Percentiles rank a stretch among this genome's conserved stretches.
phyloP scores from a whole-genome alignment of 805 yeast genomes.

The Candida ponderosae region DNA sequence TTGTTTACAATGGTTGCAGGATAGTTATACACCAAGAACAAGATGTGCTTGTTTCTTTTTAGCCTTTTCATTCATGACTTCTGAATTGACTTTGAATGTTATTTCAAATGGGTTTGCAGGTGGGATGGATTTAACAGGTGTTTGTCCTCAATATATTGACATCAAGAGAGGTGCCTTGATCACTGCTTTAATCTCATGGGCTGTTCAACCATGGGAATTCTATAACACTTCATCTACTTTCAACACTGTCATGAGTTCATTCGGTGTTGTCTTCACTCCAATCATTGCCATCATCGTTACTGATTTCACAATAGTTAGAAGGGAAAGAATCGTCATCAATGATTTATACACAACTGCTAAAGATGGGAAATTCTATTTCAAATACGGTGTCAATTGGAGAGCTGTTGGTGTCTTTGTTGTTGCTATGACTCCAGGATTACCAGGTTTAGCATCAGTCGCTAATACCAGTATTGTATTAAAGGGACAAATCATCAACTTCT shows the following conservation, averaged over 20 bases:
- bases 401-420: slow-evolving; percentile 13
- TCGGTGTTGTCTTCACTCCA: slow-evolving; percentile 23
- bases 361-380: slow-evolving; percentile 15
- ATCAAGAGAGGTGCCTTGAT: slow-evolving; percentile 22
- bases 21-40: slow-evolving; percentile 19
- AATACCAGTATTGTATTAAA: slow-evolving; percentile 8
- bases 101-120: slow-evolving; percentile 25
- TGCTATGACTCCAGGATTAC: slow-evolving; percentile 22
- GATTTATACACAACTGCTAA: slow-evolving; percentile 21
- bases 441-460: slow-evolving; percentile 22
- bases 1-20: slow-evolving; percentile 24
- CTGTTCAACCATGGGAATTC: slow-evolving; percentile 25
- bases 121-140: background rate
- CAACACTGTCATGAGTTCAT: slow-evolving; percentile 22
- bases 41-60: slow-evolving; percentile 28
- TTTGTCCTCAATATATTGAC: background rate
- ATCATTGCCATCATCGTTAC: slow-evolving; percentile 21
- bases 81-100: slow-evolving; percentile 23
- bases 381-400: slow-evolving; percentile 16
- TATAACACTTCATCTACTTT: slow-evolving; percentile 22
- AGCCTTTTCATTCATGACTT: slow-evolving; percentile 20
- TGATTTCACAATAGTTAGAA: slow-evolving; percentile 23
- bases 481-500: slow-evolving; percentile 12
- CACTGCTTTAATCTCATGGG: slow-evolving; percentile 22
- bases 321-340: slow-evolving; percentile 18